Conservation (phyloP, 495 filamentous ascomycete genomes). For the Mytilinidion resinicola region DNA sequence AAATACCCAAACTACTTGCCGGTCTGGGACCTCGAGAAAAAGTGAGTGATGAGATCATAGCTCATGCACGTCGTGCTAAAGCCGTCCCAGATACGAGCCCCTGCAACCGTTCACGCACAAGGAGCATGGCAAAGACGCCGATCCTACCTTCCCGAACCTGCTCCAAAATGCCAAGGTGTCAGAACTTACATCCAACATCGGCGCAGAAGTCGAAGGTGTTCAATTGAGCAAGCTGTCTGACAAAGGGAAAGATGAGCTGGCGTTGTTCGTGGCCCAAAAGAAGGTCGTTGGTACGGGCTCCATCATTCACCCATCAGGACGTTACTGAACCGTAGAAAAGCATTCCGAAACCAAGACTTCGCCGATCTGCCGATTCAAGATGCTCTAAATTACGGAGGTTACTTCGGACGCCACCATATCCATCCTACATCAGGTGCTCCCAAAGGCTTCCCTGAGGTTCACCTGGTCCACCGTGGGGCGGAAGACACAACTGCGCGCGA, state of each 20-base stretch:
- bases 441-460: conserved; percentile 64
- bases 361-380: conserved; percentile 64
- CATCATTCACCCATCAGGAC: no score
- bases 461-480: conserved; percentile 69
- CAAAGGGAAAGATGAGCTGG: conserved; percentile 73
- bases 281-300: conserved; percentile 55
- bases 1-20: conserved; percentile 70
- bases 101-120: conserved; percentile 63
- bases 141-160: conserved; percentile 60
- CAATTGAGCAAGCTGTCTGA: conserved; percentile 62
- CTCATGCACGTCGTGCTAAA: conserved; percentile 9
- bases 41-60: conserved; percentile 35
- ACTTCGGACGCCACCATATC: conserved; percentile 81
- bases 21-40: conserved; percentile 56
- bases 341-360: conserved; percentile 74
- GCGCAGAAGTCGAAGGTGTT: conserved; percentile 68
- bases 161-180: conserved; percentile 47
- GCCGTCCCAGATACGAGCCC: conserved; percentile 44
- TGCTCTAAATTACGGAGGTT: conserved; percentile 63
- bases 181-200: conserved; percentile 66
- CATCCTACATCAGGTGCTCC: conserved; percentile 72
- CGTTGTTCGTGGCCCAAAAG: conserved; percentile 67
- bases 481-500: conserved; percentile 51
- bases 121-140: conserved; percentile 69
- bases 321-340: conserved; percentile 29